Evolutionary conservation across 768 basidiomycete genomes (phyloP), one percentile per base, ranked within the genome.

Genomic region (Phaeotremella skinneri): DNA sequence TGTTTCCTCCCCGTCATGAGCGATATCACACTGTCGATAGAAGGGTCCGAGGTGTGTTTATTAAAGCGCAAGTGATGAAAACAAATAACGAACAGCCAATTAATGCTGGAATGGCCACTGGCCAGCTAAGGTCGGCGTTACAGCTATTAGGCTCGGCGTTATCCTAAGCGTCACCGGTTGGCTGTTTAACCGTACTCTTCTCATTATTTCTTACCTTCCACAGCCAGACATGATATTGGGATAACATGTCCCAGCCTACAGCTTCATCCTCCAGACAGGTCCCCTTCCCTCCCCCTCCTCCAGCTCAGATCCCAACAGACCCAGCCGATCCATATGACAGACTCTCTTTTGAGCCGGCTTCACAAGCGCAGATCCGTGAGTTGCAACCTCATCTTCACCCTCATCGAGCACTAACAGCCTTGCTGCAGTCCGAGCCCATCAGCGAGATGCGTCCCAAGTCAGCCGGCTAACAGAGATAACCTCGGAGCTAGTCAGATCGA

Each of bases 401-500:
- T 11, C 7, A 7, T 9, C 25, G 45, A 9, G 7, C 7, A 25
- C 25, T 16, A 48, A 25, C 25, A 48, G 9, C 21, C 17, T n/a
- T 16, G 25, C 45, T 11, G 9, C 48, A 77, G 76, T 77, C 11
- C 57, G 74, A 55, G 49, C 76, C 3, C 67, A 75, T 57, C 76
- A 77, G 56, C 25, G 76, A 20, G 76, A 77, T 56, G 50, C 69
- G 7, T 64, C 67, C 9, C 73, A 74, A 27, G 60, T 76, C 14
- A 17, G 45, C 3, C 43, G 65, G 21, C 62, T 77, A n/a, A 66
- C 52, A 14, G 70, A 71, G 20, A 61, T 77, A 4, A 59, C 67
- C 7, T 67, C 68, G 3, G 76, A 77, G 34, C 59, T 72, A 3
- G 20, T 70, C 3, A 26, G 76, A 16, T 70, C 69, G 1, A 45